phyloP scores from a whole-genome alignment of 2,329 filamentous ascomycete species.

The Stachybotrys elegans region DNA sequence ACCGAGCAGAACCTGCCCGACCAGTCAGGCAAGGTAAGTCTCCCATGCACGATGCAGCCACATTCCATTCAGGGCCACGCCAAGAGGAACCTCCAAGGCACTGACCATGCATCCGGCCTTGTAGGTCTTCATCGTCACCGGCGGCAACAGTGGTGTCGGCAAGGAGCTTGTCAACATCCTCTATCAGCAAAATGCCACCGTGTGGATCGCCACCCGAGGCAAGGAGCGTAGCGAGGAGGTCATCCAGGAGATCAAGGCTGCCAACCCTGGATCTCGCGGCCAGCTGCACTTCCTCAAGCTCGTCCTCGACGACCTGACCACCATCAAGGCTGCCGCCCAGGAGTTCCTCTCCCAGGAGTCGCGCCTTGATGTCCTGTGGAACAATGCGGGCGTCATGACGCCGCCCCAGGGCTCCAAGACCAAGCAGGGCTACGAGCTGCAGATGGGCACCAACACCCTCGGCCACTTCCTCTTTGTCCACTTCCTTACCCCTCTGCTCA shows the following conservation, averaged over 20 bases:
- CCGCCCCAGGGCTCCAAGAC: constrained; percentile 31
- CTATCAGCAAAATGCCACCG: constrained; percentile 40
- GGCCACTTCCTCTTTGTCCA: constrained; percentile 35
- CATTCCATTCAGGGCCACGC: too few species aligned
- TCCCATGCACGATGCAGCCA: too few species aligned
- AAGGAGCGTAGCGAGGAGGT: background rate
- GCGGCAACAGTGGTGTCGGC: constrained; percentile 26
- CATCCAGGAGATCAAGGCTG: background rate
- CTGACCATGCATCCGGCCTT: too few species aligned
- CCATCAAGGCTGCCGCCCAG: constrained; percentile 19
- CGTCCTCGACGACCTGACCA: constrained; percentile 29
- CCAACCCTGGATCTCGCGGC: background rate
- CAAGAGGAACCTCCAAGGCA: too few species aligned
- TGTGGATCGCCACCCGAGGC: constrained; percentile 42
- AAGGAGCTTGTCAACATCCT: constrained; percentile 41
- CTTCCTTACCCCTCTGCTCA: constrained; percentile 27
- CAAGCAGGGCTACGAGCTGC: constrained; percentile 33
- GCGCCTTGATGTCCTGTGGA: constrained; percentile 31
- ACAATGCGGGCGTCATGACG: constrained; percentile 38
- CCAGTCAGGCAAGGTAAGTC: constrained; percentile 9
- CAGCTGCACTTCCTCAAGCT: constrained; percentile 1
- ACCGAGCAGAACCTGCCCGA: constrained; percentile 8
- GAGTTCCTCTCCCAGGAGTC: constrained; percentile 16
- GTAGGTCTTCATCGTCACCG: constrained; percentile 36
- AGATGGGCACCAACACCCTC: constrained; percentile 37